Conservation (phyloP, 2,329 filamentous ascomycete genomes). For the Ilyonectria robusta region DNA sequence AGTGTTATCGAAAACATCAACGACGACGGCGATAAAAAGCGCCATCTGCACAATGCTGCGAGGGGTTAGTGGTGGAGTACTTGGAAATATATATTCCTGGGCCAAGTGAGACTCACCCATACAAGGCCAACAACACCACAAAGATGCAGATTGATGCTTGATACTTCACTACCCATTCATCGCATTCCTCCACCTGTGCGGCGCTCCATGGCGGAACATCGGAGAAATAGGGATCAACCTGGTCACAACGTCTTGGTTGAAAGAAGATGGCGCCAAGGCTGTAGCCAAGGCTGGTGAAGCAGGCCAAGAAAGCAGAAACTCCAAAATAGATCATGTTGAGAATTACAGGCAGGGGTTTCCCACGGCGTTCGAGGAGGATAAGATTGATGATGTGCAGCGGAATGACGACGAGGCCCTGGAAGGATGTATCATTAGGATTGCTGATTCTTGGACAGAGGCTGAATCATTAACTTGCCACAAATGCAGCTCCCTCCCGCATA, state of each 20-base stretch:
- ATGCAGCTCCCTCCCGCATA: neutral
- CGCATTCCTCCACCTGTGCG: neutral
- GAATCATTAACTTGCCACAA: neutral
- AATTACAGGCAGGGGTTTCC: neutral
- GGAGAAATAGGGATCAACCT: neutral
- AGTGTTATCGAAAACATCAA: neutral
- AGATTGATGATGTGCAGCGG: neutral
- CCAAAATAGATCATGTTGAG: neutral
- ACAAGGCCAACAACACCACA: neutral
- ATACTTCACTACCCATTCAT: neutral
- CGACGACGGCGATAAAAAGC: neutral
- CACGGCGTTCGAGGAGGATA: neutral
- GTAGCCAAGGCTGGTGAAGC: neutral
- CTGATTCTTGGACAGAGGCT: neutral
- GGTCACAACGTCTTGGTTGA: neutral
- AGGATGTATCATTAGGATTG: neutral
- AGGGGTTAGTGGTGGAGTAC: neutral
- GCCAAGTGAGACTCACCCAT: neutral
- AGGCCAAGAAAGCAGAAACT: neutral
- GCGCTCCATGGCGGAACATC: neutral
- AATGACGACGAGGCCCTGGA: neutral
- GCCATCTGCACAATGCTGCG: neutral
- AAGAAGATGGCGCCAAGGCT: neutral
- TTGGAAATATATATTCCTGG: neutral
- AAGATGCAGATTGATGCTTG: neutral